phyloP scores from a whole-genome alignment of 441 rosid genomes.

The Adansonia gregorii region DNA sequence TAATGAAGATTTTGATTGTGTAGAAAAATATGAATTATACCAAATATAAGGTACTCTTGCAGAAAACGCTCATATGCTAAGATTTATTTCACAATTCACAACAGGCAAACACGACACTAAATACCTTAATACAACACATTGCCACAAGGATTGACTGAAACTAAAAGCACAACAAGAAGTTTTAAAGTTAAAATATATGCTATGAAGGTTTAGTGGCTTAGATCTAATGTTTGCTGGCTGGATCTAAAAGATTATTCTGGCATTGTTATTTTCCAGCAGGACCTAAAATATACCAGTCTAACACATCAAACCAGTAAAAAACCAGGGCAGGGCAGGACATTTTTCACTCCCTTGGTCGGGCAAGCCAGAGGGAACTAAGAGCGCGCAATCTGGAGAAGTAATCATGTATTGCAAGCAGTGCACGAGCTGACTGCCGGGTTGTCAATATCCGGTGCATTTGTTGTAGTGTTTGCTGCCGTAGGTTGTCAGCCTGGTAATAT shows the following conservation, averaged over 20 bases:
- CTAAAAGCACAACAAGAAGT: neutral
- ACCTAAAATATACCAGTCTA: constrained; percentile 4
- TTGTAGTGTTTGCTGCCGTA: constrained; percentile 86
- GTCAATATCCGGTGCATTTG: constrained; percentile 85
- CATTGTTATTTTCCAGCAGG: constrained; percentile 21
- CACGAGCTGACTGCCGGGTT: constrained; percentile 90
- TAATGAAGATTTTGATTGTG: too few relatives aligned
- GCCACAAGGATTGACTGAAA: neutral
- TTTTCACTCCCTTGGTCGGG: constrained; percentile 82
- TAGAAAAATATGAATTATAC: too few relatives aligned
- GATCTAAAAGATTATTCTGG: neutral
- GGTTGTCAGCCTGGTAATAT: constrained; percentile 81
- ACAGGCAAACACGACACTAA: neutral
- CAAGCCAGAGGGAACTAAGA: constrained; percentile 97
- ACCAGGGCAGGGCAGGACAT: neutral
- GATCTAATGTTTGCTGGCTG: constrained; percentile 1
- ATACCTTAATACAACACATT: neutral
- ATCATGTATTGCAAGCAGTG: constrained; percentile 84
- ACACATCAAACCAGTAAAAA: constrained; percentile 1
- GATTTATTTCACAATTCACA: neutral
- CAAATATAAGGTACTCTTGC: too few relatives aligned
- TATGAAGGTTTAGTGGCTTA: neutral
- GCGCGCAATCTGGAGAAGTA: constrained; percentile 89
- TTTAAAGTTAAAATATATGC: neutral
- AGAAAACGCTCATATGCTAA: neutral